Conservation (phyloP, 148 eudicot genomes). For the Pouteria glomerata region DNA sequence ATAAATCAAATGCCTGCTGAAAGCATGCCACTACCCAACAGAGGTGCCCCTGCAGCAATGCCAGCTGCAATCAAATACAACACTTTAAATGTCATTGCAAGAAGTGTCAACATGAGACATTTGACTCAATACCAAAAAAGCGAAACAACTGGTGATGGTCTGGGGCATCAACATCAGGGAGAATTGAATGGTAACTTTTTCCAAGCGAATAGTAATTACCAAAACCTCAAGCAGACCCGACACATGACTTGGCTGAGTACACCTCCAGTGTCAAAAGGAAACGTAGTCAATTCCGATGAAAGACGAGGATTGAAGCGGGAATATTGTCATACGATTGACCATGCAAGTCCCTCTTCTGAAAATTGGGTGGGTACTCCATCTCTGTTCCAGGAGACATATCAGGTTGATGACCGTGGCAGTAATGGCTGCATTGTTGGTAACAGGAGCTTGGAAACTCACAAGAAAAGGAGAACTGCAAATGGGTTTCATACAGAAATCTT, state of each 20-base stretch:
- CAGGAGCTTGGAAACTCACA: slow-evolving; percentile 17
- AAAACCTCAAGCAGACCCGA: slow-evolving; percentile 11
- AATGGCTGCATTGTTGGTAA: slow-evolving; percentile 14
- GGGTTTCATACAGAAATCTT: slow-evolving; percentile 11
- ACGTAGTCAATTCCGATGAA: slow-evolving; percentile 17
- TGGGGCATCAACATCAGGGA: slow-evolving; percentile 18
- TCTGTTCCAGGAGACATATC: slow-evolving; percentile 22
- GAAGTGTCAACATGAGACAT: slow-evolving; percentile 21
- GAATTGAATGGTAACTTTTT: slow-evolving; percentile 10
- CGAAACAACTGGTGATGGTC: slow-evolving; percentile 1
- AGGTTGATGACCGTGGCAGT: too few species aligned
- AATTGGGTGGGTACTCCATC: slow-evolving; percentile 16
- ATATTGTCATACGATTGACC: slow-evolving; percentile 8
- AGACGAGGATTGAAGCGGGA: slow-evolving; percentile 35
- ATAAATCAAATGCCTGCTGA: slow-evolving; percentile 19
- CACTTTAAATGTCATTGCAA: slow-evolving; percentile 31
- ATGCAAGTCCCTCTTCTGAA: slow-evolving; percentile 6
- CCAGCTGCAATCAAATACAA: slow-evolving; percentile 14
- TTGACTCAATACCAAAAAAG: slow-evolving; percentile 1
- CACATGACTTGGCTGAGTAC: slow-evolving; percentile 16
- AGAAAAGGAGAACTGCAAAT: slow-evolving; percentile 24
- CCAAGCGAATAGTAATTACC: slow-evolving; percentile 12
- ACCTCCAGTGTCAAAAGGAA: slow-evolving; percentile 15
- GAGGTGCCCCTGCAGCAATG: background rate
- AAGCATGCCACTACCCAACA: too few species aligned